Evolutionary conservation across 2,329 filamentous ascomycete genomes (phyloP).

Genomic region (Pezicula neosporulosa): DNA sequence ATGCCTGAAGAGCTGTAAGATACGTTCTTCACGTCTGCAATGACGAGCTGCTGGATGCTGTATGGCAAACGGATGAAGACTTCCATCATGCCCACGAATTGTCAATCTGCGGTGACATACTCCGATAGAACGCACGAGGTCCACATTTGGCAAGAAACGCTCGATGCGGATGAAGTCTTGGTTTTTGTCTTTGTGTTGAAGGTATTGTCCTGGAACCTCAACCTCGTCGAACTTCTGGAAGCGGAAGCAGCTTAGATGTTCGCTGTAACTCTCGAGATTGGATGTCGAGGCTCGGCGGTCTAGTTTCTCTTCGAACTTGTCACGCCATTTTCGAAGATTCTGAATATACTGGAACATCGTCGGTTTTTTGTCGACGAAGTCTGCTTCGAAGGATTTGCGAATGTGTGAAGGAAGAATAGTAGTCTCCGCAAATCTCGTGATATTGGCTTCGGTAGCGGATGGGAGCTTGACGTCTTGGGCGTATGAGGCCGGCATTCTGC

Average conservation of each 20-base stretch:
- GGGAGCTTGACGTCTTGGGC: conserved; percentile 90
- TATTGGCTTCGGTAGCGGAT: conserved; percentile 87
- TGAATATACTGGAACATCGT: conserved; percentile 99
- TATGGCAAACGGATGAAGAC: conserved; percentile 92
- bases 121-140: conserved; percentile 85
- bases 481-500: conserved; percentile 80
- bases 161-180: conserved; percentile 98
- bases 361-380: conserved; percentile 92
- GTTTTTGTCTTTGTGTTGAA: conserved; percentile 98
- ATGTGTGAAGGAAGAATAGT: conserved; percentile 94
- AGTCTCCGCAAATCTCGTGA: conserved; percentile 93
- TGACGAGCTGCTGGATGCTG: conserved; percentile 93
- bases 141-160: conserved; percentile 91
- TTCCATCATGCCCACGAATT: conserved; percentile 96
- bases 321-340: conserved; percentile 91
- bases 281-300: conserved; percentile 53
- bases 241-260: conserved; percentile 91
- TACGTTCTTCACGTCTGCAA: conserved; percentile 90
- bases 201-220: conserved; percentile 93
- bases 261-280: conserved; percentile 78
- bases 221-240: conserved; percentile 99
- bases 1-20: conserved; percentile 93
- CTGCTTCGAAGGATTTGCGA: conserved; percentile 92
- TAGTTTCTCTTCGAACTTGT: conserved; percentile 96
- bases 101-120: conserved; percentile 90